Percentiles rank a stretch among this genome's conserved stretches.
Evolutionary conservation across 164 flowering plant species (phyloP).

Genomic region (Santalum album): DNA sequence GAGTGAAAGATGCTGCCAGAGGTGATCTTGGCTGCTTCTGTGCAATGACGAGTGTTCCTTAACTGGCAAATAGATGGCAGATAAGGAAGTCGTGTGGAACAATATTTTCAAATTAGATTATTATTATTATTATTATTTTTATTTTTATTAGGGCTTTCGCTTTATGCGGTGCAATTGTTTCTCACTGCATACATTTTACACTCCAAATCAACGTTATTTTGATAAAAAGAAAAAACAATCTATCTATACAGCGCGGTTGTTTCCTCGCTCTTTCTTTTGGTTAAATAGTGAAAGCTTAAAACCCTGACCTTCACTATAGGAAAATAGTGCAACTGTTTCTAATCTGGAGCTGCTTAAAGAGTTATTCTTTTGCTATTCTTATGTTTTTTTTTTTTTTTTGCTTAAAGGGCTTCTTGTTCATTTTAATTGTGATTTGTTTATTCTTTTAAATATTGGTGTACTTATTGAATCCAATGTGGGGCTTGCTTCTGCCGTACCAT

Average conservation of each 20-base stretch:
- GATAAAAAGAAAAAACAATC: too few relatives aligned
- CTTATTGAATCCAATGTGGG: constrained; percentile 34
- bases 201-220: too few relatives aligned
- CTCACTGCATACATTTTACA: constrained; percentile 7
- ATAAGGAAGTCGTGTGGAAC: constrained; percentile 22
- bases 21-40: constrained; percentile 37
- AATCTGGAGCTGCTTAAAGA: neutral
- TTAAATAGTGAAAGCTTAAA: too few relatives aligned
- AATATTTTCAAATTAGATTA: neutral
- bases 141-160: too few relatives aligned
- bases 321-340: too few relatives aligned
- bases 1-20: constrained; percentile 33
- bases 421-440: constrained; percentile 7
- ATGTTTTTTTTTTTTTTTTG: neutral
- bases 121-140: too few relatives aligned
- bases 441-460: constrained; percentile 13
- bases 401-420: neutral
- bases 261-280: too few relatives aligned
- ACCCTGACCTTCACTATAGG: too few relatives aligned
- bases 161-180: too few relatives aligned
- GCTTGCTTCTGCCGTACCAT: constrained; percentile 18
- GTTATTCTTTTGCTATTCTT: constrained; percentile 6
- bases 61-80: constrained; percentile 51
- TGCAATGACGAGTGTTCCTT: constrained; percentile 18
- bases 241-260: too few relatives aligned